Evolutionary conservation across 176 grass and related monocot genomes (phyloP).

Genomic region (Elymus sibiricus): DNA sequence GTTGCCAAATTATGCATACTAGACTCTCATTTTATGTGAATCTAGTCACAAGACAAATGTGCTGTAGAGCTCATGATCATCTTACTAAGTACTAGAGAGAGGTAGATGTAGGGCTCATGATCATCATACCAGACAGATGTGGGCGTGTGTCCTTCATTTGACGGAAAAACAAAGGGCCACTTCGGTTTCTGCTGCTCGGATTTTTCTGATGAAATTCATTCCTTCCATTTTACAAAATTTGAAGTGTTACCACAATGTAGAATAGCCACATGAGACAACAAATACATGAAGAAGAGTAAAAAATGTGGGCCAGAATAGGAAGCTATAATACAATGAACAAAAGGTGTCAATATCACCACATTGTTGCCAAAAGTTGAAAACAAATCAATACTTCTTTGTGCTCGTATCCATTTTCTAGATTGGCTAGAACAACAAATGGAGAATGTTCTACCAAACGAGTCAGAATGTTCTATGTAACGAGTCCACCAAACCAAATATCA

Average conservation of each 20-base stretch:
- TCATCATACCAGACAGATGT: conserved; percentile 57
- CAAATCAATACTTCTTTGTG: conserved; percentile 4
- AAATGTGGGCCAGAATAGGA: neutral
- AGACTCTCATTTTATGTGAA: neutral
- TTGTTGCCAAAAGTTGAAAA: neutral
- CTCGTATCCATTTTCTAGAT: conserved; percentile 5
- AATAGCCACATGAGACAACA: conserved; percentile 23
- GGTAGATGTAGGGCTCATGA: neutral
- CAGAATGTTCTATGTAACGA: neutral
- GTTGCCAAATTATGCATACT: conserved; percentile 14
- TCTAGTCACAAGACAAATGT: neutral
- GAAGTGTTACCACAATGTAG: conserved; percentile 18
- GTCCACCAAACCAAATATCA: neutral
- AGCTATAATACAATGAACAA: neutral
- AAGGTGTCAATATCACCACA: neutral
- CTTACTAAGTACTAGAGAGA: conserved; percentile 44
- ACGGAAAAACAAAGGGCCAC: conserved; percentile 58
- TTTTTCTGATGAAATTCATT: conserved; percentile 53
- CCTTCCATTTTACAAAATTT: conserved; percentile 36
- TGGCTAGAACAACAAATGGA: neutral
- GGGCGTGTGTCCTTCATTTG: conserved; percentile 60
- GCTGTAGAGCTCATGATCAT: neutral
- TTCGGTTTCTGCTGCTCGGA: conserved; percentile 59
- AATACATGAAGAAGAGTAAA: neutral
- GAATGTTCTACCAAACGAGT: neutral